Conservation (phyloP, 208 protist species). For the Leishmania mexicana region DNA sequence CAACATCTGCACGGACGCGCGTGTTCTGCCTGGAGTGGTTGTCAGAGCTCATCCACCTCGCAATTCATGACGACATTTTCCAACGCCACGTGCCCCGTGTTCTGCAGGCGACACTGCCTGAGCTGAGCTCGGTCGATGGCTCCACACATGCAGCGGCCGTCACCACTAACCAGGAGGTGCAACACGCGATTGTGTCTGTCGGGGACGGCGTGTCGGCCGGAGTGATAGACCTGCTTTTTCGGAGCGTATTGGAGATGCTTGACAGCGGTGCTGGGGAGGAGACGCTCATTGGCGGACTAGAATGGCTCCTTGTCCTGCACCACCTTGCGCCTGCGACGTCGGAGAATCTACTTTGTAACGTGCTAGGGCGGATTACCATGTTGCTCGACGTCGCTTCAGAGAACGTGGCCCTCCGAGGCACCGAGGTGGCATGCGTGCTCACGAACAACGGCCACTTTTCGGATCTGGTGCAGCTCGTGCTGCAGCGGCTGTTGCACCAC, state of each 20-base stretch:
- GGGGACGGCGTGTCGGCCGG: conserved; percentile 12
- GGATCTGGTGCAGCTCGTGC: conserved; percentile 25
- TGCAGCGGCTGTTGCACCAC: conserved; percentile 24
- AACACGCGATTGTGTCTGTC: conserved; percentile 24
- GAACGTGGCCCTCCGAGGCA: conserved; percentile 45
- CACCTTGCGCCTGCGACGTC: conserved; percentile 29
- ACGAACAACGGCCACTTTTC: conserved; percentile 41
- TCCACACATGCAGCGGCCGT: conserved; percentile 25
- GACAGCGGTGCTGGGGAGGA: conserved; percentile 38
- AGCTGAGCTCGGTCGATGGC: conserved; percentile 24
- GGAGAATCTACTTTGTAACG: conserved; percentile 23
- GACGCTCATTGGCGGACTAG: conserved; percentile 48
- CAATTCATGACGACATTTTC: conserved; percentile 17
- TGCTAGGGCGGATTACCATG: conserved; percentile 34
- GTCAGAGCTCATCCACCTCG: conserved; percentile 24
- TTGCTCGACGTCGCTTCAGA: conserved; percentile 48
- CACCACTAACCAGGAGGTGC: conserved; percentile 20
- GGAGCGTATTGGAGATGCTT: conserved; percentile 26
- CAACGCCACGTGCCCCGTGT: conserved; percentile 19
- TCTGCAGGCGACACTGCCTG: conserved; percentile 25
- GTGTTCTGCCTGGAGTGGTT: conserved; percentile 42
- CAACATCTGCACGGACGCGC: conserved; percentile 22
- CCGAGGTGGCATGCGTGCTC: conserved; percentile 52
- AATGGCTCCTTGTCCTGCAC: conserved; percentile 64
- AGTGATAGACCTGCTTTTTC: conserved; percentile 18